Base-by-base conservation (phyloP, 257 asterid genomes). In the Penstemon newberryi region DNA sequence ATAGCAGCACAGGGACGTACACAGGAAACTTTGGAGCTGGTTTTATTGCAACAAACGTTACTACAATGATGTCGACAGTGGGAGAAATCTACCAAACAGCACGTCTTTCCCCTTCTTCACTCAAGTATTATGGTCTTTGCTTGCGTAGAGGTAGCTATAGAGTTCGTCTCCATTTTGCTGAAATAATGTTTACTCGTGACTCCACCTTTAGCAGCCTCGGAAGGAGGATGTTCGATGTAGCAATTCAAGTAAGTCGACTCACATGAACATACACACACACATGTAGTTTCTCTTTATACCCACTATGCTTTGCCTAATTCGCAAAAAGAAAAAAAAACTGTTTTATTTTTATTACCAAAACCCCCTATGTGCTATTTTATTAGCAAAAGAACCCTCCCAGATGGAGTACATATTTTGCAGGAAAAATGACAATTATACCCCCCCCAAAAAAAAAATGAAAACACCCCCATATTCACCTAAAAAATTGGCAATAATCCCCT, bases 101-200 rank as follows among this genome's bases (percentile, higher is more conserved):
- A 54, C 93, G 97, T n/a, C 76, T 74, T 38, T 76, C 97, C 60
- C 92, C 98, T 46, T 71, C 80, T 73, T 92, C 97, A 2, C 86
- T 92, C 52, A 88, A 78, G 73, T 90, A 67, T 72, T 92, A 85
- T 60, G 97, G 95, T 56, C 89, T 82, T 71, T 92, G 97, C 80
- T 37, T 92, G 84, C 84, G 66, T 59, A 65, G 42, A n/a, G 98
- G 98, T 45, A 92, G 93, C 86, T 92, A 92, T 67, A 86, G 13
- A 68, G 98, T 90, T 75, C 91, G 90, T 13, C 96, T 92, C 56
- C 89, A 90, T 82, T 92, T 92, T 57, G 96, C 98, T 40, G 98
- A 92, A 75, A 88, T 92, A 66, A 80, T 80, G 86, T 92, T 2
- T 72, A 63, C 86, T 39, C 75, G 88, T 66, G 79, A 68, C 79